These are phyloP conservation scores for Ligustrum vulgare DNA, from an alignment of 257 asterid genomes.

Conservation along the genomic window DNA sequence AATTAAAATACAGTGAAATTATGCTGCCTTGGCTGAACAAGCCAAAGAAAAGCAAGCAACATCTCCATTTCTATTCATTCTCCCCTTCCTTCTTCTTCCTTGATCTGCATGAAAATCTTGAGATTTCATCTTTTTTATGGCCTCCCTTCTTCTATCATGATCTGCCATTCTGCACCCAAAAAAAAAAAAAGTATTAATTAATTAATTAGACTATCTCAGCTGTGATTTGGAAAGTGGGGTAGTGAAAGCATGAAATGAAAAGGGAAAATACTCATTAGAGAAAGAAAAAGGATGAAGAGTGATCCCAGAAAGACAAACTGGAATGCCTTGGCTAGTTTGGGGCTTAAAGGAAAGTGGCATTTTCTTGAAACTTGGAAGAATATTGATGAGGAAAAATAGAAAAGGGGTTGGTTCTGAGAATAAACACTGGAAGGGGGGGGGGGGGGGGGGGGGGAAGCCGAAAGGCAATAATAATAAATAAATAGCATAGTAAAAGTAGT, in stretches of 20 bases:
- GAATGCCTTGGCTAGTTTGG: slow-evolving; percentile 33
- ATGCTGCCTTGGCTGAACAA: slow-evolving; percentile 42
- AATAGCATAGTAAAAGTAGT: not conserved
- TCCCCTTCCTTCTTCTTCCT: slow-evolving; percentile 12
- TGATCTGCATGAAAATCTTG: slow-evolving; percentile 10
- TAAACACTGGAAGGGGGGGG: not conserved
- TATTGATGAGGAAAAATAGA: no score
- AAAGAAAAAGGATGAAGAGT: slow-evolving; percentile 27
- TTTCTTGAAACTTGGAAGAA: not conserved
- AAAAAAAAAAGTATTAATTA: not conserved
- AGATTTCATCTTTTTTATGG: slow-evolving; percentile 30
- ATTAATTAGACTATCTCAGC: not conserved
- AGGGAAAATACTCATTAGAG: slow-evolving; percentile 35
- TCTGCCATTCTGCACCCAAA: slow-evolving; percentile 38
- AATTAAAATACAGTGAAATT: not conserved
- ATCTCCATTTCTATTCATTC: slow-evolving; percentile 4
- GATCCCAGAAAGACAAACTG: slow-evolving; percentile 42
- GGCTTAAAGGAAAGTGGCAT: slow-evolving; percentile 27
- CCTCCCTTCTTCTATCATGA: slow-evolving; percentile 46
- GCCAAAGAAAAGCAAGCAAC: slow-evolving; percentile 20
- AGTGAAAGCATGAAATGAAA: slow-evolving; percentile 22
- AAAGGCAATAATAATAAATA: no score
- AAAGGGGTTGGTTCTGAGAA: slow-evolving; percentile 17
- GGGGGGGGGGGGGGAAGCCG: no score
- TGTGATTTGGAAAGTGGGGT: not conserved